Conservation (phyloP, 306 rosid genomes). For the Astragalus glycyphyllos region DNA sequence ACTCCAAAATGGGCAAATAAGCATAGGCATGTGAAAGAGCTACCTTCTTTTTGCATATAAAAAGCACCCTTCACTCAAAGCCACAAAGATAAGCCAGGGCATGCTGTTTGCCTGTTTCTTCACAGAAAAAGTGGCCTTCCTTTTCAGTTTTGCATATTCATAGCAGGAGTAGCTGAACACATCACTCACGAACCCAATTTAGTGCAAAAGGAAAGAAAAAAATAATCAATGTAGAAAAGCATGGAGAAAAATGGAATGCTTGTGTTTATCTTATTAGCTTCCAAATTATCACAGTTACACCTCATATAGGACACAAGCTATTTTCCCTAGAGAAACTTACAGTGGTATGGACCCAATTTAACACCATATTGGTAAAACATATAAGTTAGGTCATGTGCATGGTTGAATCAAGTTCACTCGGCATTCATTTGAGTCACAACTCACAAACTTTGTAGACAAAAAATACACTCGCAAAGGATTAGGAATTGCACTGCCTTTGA, state of each 20-base stretch:
- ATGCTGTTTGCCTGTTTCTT: conserved; percentile 47
- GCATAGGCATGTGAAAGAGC: conserved; percentile 38
- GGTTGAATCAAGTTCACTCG: conserved; percentile 20
- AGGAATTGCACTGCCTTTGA: too few species aligned
- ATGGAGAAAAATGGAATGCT: conserved; percentile 31
- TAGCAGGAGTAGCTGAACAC: conserved; percentile 21
- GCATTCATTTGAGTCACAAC: conserved; percentile 24
- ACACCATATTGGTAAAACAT: conserved; percentile 42
- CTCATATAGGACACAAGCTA: conserved; percentile 15
- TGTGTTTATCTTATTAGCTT: conserved; percentile 40
- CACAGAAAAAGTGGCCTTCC: conserved; percentile 32
- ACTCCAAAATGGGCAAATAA: conserved; percentile 23
- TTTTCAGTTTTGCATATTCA: conserved; percentile 34
- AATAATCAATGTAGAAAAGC: not conserved
- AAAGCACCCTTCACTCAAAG: not conserved
- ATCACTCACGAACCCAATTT: conserved; percentile 39
- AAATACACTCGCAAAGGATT: too few species aligned
- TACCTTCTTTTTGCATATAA: conserved; percentile 2
- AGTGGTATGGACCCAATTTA: conserved; percentile 31
- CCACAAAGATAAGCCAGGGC: conserved; percentile 24
- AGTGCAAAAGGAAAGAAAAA: conserved; percentile 39
- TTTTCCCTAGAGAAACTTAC: conserved; percentile 4
- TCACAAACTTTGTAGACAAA: not conserved
- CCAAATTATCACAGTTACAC: conserved; percentile 12
- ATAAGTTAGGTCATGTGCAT: conserved; percentile 36